phyloP scores from a whole-genome alignment of 2,329 filamentous ascomycete species.

The Calcarisporium arbuscula region DNA sequence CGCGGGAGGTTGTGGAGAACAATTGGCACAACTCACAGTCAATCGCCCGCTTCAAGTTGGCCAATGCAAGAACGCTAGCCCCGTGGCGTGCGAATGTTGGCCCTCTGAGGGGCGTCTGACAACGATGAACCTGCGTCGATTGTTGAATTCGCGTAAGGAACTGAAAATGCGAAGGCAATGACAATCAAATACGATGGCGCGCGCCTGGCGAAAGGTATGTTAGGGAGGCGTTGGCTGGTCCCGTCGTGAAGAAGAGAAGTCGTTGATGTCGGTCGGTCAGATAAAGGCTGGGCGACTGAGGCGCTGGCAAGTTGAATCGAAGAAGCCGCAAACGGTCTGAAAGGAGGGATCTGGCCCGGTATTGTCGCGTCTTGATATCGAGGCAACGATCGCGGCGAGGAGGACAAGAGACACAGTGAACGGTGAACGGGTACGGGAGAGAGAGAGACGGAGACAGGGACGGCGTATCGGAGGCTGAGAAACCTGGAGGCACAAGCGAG shows the following conservation, averaged over 20 bases:
- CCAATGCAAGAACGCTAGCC: constrained; percentile 17
- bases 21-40: constrained; percentile 23
- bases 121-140: no score
- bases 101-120: constrained; percentile 18
- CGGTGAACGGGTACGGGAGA: no score
- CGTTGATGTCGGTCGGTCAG: constrained; percentile 5
- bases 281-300: constrained; percentile 4
- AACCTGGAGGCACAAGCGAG: constrained; percentile 43
- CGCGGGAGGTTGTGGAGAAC: constrained; percentile 1
- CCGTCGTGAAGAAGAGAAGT: no score
- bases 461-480: constrained; percentile 40
- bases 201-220: no score
- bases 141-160: no score
- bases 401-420: no score
- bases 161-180: neutral
- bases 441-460: no score
- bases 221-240: no score
- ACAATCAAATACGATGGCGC: no score
- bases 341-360: no score
- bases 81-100: constrained; percentile 19
- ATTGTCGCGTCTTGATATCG: no score
- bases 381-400: constrained; percentile 1
- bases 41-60: constrained; percentile 14
- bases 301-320: constrained; percentile 5
- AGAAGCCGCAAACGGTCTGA: constrained; percentile 9